phyloP scores from a whole-genome alignment of 176 grass and related monocot genomes.

The Phyllostachys edulis region DNA sequence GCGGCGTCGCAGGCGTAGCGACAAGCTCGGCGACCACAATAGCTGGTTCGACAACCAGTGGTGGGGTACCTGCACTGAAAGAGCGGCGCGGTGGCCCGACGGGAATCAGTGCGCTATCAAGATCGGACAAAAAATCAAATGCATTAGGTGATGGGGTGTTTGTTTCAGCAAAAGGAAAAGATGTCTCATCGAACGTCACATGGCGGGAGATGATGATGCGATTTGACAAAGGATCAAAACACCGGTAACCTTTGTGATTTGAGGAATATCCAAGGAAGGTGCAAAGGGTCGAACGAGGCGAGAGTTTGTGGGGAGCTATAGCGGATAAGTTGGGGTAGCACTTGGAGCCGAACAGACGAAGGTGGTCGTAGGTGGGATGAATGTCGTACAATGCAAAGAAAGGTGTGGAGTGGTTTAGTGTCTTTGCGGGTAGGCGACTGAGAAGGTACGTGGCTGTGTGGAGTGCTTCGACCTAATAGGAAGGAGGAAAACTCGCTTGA shows the following conservation, averaged over 20 bases:
- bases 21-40: too few species aligned
- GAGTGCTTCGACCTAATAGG: too few species aligned
- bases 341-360: background rate
- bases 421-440: too few species aligned
- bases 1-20: too few species aligned
- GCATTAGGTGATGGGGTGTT: background rate
- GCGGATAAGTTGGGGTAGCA: background rate
- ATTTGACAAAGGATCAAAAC: background rate
- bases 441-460: too few species aligned
- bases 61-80: background rate
- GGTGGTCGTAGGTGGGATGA: background rate
- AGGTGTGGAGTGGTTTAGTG: too few species aligned
- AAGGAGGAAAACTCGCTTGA: too few species aligned
- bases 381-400: too few species aligned
- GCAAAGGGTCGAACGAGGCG: too few species aligned
- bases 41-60: too few species aligned
- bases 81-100: background rate
- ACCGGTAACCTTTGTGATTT: too few species aligned
- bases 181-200: background rate
- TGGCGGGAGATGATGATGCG: background rate
- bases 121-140: background rate
- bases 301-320: background rate
- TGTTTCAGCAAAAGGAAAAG: too few species aligned
- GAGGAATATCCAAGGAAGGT: background rate
- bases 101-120: background rate